phyloP scores from a whole-genome alignment of 768 basidiomycete genomes.

The Termitomyces titanicus region DNA sequence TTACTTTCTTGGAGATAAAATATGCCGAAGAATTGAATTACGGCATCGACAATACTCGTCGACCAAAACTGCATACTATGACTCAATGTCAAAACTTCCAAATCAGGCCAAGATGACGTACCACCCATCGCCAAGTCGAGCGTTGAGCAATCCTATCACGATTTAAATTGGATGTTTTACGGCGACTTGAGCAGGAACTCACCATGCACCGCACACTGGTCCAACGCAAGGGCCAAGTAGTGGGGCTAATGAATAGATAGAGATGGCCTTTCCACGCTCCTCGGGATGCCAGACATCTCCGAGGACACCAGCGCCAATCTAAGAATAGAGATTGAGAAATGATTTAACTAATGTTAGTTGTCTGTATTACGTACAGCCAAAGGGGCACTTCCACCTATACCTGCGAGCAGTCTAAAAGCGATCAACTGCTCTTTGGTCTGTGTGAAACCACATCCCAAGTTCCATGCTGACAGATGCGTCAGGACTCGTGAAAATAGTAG shows the following conservation, averaged over 20 bases:
- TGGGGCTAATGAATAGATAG: constrained; percentile 63
- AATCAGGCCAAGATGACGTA: constrained; percentile 24
- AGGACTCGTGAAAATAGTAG: not conserved
- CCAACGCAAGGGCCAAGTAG: constrained; percentile 64
- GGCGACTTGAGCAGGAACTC: constrained; percentile 5
- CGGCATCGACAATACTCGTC: constrained; percentile 52
- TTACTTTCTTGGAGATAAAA: constrained; percentile 62
- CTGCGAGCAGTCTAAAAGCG: constrained; percentile 65
- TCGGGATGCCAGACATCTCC: constrained; percentile 61
- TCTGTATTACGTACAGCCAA: constrained; percentile 48
- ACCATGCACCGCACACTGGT: constrained; percentile 62
- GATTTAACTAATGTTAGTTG: constrained; percentile 26
- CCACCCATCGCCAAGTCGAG: constrained; percentile 73
- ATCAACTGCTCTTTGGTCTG: constrained; percentile 54
- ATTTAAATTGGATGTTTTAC: not conserved
- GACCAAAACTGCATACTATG: constrained; percentile 54
- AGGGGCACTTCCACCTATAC: constrained; percentile 72
- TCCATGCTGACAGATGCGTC: constrained; percentile 46
- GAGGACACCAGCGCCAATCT: constrained; percentile 63
- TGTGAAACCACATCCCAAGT: constrained; percentile 61
- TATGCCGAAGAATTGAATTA: constrained; percentile 52
- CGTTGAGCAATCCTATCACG: constrained; percentile 46
- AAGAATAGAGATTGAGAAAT: not conserved
- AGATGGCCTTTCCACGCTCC: constrained; percentile 60
- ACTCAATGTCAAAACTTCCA: not conserved